phyloP scores from a whole-genome alignment of 805 yeast species.

The Kluyveromyces aestuarii region DNA sequence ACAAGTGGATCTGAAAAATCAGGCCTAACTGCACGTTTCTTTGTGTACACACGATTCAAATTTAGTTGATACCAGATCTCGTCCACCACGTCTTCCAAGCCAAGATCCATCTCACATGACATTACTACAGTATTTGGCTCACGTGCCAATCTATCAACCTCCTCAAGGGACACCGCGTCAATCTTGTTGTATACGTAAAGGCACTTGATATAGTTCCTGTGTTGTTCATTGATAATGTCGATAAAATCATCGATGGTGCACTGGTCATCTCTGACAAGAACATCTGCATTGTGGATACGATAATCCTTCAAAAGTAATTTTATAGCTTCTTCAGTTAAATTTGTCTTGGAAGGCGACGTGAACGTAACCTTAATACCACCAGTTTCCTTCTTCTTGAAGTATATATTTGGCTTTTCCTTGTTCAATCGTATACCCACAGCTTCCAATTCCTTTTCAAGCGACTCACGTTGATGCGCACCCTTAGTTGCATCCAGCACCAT shows the following conservation, averaged over 20 bases:
- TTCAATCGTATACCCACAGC: conserved; percentile 90
- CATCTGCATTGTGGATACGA: conserved; percentile 89
- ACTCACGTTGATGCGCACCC: conserved; percentile 78
- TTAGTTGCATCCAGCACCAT: conserved; percentile 97
- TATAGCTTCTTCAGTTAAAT: conserved; percentile 74
- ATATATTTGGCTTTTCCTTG: conserved; percentile 67
- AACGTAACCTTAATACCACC: conserved; percentile 88
- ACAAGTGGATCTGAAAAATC: conserved; percentile 86
- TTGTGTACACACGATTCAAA: conserved; percentile 75
- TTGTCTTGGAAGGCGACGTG: conserved; percentile 64
- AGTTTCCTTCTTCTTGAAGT: conserved; percentile 68
- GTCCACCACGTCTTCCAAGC: conserved; percentile 79
- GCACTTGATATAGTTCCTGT: conserved; percentile 83
- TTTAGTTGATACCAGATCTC: conserved; percentile 88
- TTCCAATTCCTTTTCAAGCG: conserved; percentile 82
- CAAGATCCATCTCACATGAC: conserved; percentile 84
- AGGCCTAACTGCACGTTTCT: conserved; percentile 75
- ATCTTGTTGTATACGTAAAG: conserved; percentile 90
- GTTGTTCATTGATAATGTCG: conserved; percentile 81
- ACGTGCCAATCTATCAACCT: conserved; percentile 84
- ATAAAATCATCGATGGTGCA: conserved; percentile 89
- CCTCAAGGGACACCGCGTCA: conserved; percentile 92
- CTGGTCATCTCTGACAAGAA: conserved; percentile 78
- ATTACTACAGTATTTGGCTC: conserved; percentile 90
- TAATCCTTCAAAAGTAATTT: conserved; percentile 73